A percentile compares a stretch with the other conserved stretches of the same genome.
These are phyloP conservation scores for Carpinus fangiana DNA, from an alignment of 306 rosid genomes.

Conservation along the genomic window DNA sequence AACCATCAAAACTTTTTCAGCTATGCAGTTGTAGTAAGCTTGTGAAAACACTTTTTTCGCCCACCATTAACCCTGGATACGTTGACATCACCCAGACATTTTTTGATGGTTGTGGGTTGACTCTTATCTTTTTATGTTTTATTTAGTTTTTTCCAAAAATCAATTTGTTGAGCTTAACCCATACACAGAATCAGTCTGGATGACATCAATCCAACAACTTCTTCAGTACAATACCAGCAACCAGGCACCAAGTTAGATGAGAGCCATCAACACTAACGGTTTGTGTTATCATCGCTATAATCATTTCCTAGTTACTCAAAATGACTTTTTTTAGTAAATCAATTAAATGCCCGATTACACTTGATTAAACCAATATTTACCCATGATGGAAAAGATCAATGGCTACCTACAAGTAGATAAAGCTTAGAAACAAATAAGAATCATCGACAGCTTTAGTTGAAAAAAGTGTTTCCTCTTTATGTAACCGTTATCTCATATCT, in stretches of 20 bases:
- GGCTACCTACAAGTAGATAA: not conserved
- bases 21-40: not conserved
- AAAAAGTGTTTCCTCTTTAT: not conserved
- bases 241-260: not conserved
- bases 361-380: not conserved
- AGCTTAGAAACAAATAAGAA: not conserved
- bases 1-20: not conserved
- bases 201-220: not conserved
- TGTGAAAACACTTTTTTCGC: not conserved
- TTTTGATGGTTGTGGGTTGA: not conserved
- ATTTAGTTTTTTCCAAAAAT: constrained; percentile 2
- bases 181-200: not conserved
- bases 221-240: not conserved
- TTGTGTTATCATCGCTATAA: constrained; percentile 1
- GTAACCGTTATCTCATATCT: not conserved
- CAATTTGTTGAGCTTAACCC: not conserved
- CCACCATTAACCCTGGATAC: not conserved
- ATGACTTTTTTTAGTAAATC: not conserved
- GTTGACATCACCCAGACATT: not conserved
- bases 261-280: not conserved
- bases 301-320: not conserved
- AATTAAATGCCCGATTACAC: not conserved
- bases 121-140: not conserved
- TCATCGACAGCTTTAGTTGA: not conserved
- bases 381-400: not conserved